Conservation (phyloP, 768 basidiomycete species). For the Hypsizygus marmoreus region DNA sequence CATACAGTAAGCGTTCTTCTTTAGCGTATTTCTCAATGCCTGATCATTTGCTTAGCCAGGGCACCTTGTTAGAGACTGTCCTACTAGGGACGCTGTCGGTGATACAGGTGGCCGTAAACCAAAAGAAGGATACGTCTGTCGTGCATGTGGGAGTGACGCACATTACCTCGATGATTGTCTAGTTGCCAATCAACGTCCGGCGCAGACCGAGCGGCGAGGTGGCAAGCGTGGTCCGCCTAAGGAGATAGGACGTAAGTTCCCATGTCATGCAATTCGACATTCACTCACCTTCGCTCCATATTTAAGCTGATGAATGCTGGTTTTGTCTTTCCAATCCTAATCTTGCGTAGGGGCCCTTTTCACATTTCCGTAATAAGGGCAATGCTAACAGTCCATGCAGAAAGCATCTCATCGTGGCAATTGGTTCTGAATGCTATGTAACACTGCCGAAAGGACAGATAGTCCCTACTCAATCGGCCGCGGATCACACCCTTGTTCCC, state of each 20-base stretch:
- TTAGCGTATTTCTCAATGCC: conserved; percentile 3
- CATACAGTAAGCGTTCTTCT: conserved; percentile 49
- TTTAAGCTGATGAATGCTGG: conserved; percentile 90
- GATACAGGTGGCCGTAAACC: conserved; percentile 86
- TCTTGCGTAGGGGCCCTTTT: conserved; percentile 74
- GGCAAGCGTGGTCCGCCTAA: conserved; percentile 61
- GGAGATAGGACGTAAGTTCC: conserved; percentile 75
- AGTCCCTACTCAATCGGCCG: conserved; percentile 70
- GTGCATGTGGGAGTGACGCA: conserved; percentile 84
- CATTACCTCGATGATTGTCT: conserved; percentile 92
- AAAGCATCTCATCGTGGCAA: conserved; percentile 94
- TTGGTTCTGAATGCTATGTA: conserved; percentile 91
- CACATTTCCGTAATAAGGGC: conserved; percentile 1
- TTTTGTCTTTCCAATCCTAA: conserved; percentile 96
- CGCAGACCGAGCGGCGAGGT: conserved; percentile 38
- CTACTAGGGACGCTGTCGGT: conserved; percentile 72
- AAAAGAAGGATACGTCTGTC: conserved; percentile 84
- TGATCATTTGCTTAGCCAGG: conserved; percentile 50
- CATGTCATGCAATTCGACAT: conserved; percentile 1
- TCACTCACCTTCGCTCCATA: conserved; percentile 6
- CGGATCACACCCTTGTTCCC: conserved; percentile 62
- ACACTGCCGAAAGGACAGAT: conserved; percentile 97
- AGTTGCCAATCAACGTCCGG: conserved; percentile 54
- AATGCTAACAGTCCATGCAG: conserved; percentile 38
- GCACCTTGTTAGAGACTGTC: conserved; percentile 89